Percentiles rank a stretch among this genome's conserved stretches.
These are phyloP conservation scores for Pyricularia sp. DNA, from an alignment of 2,329 filamentous ascomycete genomes.

Conservation along the genomic window DNA sequence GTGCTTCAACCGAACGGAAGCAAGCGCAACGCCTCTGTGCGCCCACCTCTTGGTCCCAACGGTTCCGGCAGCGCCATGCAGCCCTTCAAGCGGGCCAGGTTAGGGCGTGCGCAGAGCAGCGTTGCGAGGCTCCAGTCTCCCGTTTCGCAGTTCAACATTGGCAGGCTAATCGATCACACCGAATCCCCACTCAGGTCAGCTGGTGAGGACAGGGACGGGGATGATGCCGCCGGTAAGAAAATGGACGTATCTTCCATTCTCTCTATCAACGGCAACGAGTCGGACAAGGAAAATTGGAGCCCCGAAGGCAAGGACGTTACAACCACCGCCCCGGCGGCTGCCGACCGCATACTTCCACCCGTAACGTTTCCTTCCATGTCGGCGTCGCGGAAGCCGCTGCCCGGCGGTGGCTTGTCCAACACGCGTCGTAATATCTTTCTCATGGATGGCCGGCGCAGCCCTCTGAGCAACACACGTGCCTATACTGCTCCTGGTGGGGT, in stretches of 20 bases:
- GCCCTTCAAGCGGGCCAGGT: conserved; percentile 50
- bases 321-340: background rate
- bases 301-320: conserved; percentile 24
- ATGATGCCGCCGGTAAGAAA: conserved; percentile 24
- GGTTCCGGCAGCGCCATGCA: conserved; percentile 15
- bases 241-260: conserved; percentile 29
- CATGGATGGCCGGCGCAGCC: conserved; percentile 18
- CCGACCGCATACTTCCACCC: conserved; percentile 11
- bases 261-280: conserved; percentile 54
- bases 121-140: conserved; percentile 46
- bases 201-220: conserved; percentile 10
- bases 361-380: conserved; percentile 11
- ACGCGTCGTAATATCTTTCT: conserved; percentile 11
- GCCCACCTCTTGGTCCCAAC: conserved; percentile 1
- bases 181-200: conserved; percentile 27
- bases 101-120: conserved; percentile 53
- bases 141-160: conserved; percentile 13
- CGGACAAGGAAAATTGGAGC: conserved; percentile 91
- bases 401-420: conserved; percentile 14
- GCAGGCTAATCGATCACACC: conserved; percentile 13
- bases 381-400: conserved; percentile 14
- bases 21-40: conserved; percentile 52
- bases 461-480: background rate
- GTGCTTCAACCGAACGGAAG: conserved; percentile 45
- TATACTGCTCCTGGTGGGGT: background rate